These are phyloP conservation scores for Schizosaccharomyces lindneri DNA, from an alignment of 805 yeast genomes.

Conservation along the genomic window DNA sequence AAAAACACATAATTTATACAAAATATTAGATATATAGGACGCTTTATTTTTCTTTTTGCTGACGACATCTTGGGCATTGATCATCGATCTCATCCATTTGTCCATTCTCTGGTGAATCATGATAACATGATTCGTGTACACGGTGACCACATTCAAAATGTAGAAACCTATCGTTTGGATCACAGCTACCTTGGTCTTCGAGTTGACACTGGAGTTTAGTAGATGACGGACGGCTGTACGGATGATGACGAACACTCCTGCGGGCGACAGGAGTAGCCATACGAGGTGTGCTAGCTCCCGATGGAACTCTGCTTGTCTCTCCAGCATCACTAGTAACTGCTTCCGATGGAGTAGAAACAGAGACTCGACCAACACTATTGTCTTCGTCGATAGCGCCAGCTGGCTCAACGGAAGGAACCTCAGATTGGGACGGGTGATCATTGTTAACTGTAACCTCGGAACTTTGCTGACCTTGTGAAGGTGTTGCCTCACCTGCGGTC, in stretches of 20 bases:
- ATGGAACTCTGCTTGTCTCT: not conserved
- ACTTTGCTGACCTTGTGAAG: no score
- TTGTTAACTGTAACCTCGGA: no score
- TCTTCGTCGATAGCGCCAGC: no score
- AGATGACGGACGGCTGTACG: not conserved
- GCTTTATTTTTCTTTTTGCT: not conserved
- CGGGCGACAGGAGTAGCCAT: not conserved
- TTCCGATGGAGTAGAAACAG: not conserved
- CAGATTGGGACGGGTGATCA: no score
- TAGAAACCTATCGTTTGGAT: not conserved
- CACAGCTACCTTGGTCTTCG: not conserved
- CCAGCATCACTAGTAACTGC: not conserved
- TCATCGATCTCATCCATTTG: not conserved
- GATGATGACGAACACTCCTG: not conserved
- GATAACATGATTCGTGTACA: not conserved
- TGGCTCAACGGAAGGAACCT: no score
- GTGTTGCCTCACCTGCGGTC: no score
- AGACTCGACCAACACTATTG: not conserved
- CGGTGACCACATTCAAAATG: not conserved
- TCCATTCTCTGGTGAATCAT: not conserved
- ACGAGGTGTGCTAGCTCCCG: not conserved
- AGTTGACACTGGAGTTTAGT: not conserved
- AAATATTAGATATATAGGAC: not conserved
- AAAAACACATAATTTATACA: not conserved
- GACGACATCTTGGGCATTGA: not conserved